A percentile compares a stretch with the other conserved stretches of the same genome.
Evolutionary conservation across 768 basidiomycete genomes (phyloP).

Genomic region (Harrya chromipes): DNA sequence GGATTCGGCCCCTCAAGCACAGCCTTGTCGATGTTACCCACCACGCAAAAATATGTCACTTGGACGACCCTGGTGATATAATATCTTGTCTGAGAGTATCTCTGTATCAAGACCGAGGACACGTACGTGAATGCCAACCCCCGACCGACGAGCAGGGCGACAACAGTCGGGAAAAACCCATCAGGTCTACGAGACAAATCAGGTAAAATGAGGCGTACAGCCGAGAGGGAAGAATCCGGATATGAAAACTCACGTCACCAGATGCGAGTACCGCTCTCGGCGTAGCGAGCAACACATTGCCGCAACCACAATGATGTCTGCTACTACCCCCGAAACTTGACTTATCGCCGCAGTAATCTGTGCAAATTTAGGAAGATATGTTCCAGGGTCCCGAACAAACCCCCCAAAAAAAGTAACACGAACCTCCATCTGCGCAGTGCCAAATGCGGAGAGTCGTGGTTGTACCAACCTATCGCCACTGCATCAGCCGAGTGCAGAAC

Average conservation of each 20-base stretch:
- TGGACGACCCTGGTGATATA: constrained; percentile 16
- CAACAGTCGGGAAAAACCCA: constrained; percentile 1
- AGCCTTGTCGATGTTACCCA: constrained; percentile 8
- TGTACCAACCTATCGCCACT: constrained; percentile 17
- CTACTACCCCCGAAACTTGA: constrained; percentile 4
- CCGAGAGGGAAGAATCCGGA: neutral
- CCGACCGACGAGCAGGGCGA: constrained; percentile 11
- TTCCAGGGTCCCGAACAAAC: neutral
- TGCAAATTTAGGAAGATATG: neutral
- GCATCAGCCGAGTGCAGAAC: constrained; percentile 4
- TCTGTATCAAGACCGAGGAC: neutral
- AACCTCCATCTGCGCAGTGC: constrained; percentile 19
- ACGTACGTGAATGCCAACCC: constrained; percentile 28
- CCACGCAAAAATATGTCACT: constrained; percentile 14
- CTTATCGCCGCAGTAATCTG: constrained; percentile 17
- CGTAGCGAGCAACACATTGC: constrained; percentile 22
- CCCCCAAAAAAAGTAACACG: neutral
- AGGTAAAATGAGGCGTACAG: neutral
- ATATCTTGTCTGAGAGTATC: neutral
- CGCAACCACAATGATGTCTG: constrained; percentile 13
- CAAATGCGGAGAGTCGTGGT: constrained; percentile 21
- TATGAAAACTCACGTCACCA: constrained; percentile 12
- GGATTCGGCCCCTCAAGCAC: neutral
- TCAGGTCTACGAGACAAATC: constrained; percentile 9
- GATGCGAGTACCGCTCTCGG: constrained; percentile 13